phyloP scores from a whole-genome alignment of 1,284 basidiomycete species.

The Amylostereum chailletii region DNA sequence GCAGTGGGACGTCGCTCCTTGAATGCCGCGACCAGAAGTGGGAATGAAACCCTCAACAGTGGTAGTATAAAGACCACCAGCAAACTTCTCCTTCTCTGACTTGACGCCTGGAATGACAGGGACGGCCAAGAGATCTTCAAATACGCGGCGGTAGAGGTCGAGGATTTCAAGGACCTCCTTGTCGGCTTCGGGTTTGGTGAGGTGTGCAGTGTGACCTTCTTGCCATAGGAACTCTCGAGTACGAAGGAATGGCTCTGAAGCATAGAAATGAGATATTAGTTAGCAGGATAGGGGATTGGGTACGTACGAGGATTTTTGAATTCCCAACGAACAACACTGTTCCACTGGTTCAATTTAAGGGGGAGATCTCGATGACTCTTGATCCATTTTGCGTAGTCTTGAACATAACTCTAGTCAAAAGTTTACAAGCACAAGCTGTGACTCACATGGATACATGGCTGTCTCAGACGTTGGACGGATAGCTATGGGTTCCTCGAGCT shows the following conservation, averaged over 20 bases:
- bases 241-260: constrained; percentile 89
- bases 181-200: constrained; percentile 86
- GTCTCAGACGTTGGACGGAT: constrained; percentile 98
- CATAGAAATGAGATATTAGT: not conserved
- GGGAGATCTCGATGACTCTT: constrained; percentile 96
- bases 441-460: constrained; percentile 92
- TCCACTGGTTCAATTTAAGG: constrained; percentile 98
- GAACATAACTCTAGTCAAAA: not conserved
- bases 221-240: constrained; percentile 99
- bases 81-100: constrained; percentile 99
- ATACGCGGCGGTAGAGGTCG: constrained; percentile 93
- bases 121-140: constrained; percentile 94
- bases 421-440: too few relatives aligned
- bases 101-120: constrained; percentile 96
- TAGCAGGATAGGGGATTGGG: not conserved
- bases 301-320: constrained; percentile 92
- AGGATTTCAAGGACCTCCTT: constrained; percentile 90
- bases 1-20: constrained; percentile 96
- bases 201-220: constrained; percentile 95
- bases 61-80: constrained; percentile 96
- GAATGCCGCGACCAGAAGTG: constrained; percentile 94
- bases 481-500: constrained; percentile 95
- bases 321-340: constrained; percentile 98
- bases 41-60: constrained; percentile 98
- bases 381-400: constrained; percentile 96